Percentiles rank a stretch among this genome's conserved stretches.
These are phyloP conservation scores for Diutina pseudorugosa DNA, from an alignment of 1,139 yeast species.

Conservation along the genomic window DNA sequence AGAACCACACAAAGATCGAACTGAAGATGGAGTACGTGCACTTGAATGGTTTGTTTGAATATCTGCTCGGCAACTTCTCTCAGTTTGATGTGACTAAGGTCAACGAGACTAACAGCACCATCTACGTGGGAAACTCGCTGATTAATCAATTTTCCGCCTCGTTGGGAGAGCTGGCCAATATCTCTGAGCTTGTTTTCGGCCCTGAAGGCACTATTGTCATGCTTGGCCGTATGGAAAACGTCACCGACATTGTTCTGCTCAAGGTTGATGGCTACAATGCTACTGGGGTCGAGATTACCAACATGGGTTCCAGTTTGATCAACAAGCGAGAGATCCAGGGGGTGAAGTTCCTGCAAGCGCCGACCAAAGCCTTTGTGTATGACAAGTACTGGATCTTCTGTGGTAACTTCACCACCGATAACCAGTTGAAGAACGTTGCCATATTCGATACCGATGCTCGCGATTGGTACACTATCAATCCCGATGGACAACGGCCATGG, in stretches of 20 bases:
- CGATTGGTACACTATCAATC: neutral
- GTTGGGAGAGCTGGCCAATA: slow-evolving; percentile 29
- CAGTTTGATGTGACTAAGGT: slow-evolving; percentile 20
- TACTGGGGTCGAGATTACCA: slow-evolving; percentile 7
- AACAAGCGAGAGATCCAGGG: neutral
- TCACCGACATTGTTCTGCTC: slow-evolving; percentile 22
- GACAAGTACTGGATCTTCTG: slow-evolving; percentile 7
- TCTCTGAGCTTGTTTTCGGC: slow-evolving; percentile 21
- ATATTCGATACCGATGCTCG: neutral
- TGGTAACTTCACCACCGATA: slow-evolving; percentile 19
- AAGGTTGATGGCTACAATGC: slow-evolving; percentile 19
- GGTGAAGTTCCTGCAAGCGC: neutral
- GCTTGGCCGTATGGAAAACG: slow-evolving; percentile 28
- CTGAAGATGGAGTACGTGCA: slow-evolving; percentile 10
- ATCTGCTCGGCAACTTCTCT: slow-evolving; percentile 59
- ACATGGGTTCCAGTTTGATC: neutral
- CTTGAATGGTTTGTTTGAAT: slow-evolving; percentile 75
- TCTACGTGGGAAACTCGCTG: slow-evolving; percentile 54
- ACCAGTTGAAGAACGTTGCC: neutral
- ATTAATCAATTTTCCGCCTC: slow-evolving; percentile 50
- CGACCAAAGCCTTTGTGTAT: neutral
- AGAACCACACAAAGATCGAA: slow-evolving; percentile 9
- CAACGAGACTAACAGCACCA: slow-evolving; percentile 12
- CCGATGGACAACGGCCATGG: slow-evolving; percentile 7
- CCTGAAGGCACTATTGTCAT: slow-evolving; percentile 16